phyloP scores from a whole-genome alignment of 306 rosid species.

The apple (Malus domestica) region DNA sequence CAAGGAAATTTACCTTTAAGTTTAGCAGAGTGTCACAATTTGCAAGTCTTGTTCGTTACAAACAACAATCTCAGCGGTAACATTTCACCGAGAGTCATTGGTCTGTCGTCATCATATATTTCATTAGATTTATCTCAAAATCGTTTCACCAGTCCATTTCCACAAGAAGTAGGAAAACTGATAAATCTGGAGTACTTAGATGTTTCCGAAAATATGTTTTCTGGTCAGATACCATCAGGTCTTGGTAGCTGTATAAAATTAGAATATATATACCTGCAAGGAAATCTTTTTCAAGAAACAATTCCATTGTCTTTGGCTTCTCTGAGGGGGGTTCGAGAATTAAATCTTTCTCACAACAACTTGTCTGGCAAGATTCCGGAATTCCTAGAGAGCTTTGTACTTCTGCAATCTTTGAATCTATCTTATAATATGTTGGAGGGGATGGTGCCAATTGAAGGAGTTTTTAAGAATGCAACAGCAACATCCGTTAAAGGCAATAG shows the following conservation, averaged over 20 bases:
- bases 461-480: background rate
- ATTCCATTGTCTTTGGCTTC: background rate
- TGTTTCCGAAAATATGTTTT: background rate
- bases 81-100: background rate
- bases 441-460: background rate
- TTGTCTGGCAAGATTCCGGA: background rate
- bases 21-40: background rate
- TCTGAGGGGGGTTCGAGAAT: background rate
- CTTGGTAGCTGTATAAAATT: background rate
- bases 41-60: background rate
- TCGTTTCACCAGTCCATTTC: background rate
- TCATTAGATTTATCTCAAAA: background rate
- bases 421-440: conserved; percentile 5
- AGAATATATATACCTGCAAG: background rate
- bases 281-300: background rate
- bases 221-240: background rate
- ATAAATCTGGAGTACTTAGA: background rate
- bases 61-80: background rate
- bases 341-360: background rate
- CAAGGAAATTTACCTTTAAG: background rate
- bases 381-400: background rate
- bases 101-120: background rate
- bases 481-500: background rate
- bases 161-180: background rate
- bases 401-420: background rate